These are phyloP conservation scores for Cercospora sesami DNA, from an alignment of 2,329 filamentous ascomycete species.

Conservation along the genomic window DNA sequence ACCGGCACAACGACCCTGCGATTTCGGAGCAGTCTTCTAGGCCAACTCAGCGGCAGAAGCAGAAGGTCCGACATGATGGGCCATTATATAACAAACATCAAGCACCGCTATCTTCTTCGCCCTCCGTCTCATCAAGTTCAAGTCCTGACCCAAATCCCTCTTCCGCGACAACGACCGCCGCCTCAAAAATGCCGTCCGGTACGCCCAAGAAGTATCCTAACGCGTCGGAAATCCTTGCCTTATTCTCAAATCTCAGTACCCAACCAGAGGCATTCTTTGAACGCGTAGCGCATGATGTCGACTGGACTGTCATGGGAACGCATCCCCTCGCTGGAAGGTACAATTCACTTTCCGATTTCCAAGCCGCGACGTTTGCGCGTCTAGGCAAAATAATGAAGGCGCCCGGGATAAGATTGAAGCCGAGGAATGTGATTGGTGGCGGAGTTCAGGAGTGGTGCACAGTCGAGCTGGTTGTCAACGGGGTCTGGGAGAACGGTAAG, in stretches of 20 bases:
- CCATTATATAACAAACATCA: background rate
- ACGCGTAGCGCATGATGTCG: slow-evolving; percentile 23
- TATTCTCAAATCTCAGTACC: slow-evolving; percentile 21
- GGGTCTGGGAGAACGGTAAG: slow-evolving; percentile 23
- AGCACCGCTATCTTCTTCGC: background rate
- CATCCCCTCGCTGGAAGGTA: slow-evolving; percentile 24
- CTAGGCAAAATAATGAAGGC: slow-evolving; percentile 23
- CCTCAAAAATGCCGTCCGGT: background rate
- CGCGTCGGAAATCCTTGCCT: slow-evolving; percentile 11
- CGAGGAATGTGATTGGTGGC: slow-evolving; percentile 27
- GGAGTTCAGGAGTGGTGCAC: slow-evolving; percentile 24
- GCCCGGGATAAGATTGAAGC: slow-evolving; percentile 18
- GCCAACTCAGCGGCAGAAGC: background rate
- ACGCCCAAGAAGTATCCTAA: slow-evolving; percentile 2
- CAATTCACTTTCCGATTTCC: slow-evolving; percentile 17
- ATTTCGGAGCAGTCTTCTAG: background rate
- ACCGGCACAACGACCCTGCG: background rate
- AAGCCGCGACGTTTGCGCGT: slow-evolving; percentile 15
- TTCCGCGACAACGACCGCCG: background rate
- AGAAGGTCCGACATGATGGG: slow-evolving; percentile 6
- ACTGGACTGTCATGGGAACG: slow-evolving; percentile 29
- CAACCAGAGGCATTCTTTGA: slow-evolving; percentile 18
- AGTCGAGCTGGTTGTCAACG: slow-evolving; percentile 23
- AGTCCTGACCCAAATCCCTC: background rate
- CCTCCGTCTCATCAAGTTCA: background rate